A percentile compares a stretch with the other conserved stretches of the same genome.
phyloP scores from a whole-genome alignment of 768 basidiomycete species.

The Xerocomellus amylosporus region DNA sequence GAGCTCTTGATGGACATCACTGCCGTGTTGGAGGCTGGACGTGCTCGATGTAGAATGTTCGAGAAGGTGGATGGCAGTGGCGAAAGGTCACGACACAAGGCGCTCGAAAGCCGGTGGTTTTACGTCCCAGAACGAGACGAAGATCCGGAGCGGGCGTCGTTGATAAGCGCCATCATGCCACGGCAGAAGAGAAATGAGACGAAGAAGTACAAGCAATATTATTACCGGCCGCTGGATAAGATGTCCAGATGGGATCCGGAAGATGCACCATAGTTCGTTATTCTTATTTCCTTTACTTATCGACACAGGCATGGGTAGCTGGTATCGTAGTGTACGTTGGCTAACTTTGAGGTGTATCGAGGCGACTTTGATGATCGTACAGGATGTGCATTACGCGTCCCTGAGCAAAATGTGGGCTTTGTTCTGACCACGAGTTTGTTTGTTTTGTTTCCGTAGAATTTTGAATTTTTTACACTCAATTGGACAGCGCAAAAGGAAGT shows the following conservation, averaged over 20 bases:
- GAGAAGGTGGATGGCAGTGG: constrained; percentile 68
- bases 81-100: constrained; percentile 52
- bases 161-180: constrained; percentile 73
- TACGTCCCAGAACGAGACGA: constrained; percentile 71
- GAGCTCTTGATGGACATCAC: constrained; percentile 53
- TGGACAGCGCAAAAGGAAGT: constrained; percentile 1
- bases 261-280: constrained; percentile 41
- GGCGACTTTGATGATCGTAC: constrained; percentile 14
- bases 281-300: constrained; percentile 3
- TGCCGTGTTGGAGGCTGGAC: constrained; percentile 45
- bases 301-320: background rate
- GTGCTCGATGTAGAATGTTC: constrained; percentile 57
- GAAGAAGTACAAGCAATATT: constrained; percentile 85
- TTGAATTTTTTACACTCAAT: background rate
- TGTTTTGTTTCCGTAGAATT: constrained; percentile 8
- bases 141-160: constrained; percentile 64
- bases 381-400: constrained; percentile 6
- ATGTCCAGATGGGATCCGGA: constrained; percentile 73
- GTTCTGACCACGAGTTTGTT: background rate
- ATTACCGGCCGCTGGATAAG: constrained; percentile 71
- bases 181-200: constrained; percentile 72
- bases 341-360: constrained; percentile 9
- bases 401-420: background rate
- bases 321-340: constrained; percentile 9
- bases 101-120: constrained; percentile 56